Percentiles rank a stretch among this genome's conserved stretches.
These are phyloP conservation scores for Acanthamoeba rhysodes DNA, from an alignment of 208 protist species.

Conservation along the genomic window DNA sequence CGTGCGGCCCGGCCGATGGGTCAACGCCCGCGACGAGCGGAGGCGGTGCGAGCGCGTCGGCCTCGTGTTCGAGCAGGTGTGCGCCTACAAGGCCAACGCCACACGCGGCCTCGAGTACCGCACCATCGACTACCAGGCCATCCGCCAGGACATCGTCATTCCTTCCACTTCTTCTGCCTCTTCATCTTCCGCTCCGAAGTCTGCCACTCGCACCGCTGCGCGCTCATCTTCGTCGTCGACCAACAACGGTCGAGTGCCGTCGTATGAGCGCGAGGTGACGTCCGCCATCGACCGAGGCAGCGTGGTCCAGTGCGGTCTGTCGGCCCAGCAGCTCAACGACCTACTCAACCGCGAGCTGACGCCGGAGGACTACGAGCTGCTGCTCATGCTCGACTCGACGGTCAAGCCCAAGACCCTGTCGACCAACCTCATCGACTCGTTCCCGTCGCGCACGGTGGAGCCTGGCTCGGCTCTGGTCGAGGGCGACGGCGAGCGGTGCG, in stretches of 20 bases:
- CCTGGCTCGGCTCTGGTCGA: background rate
- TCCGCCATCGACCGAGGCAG: conserved; percentile 10
- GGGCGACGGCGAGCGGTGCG: conserved; percentile 56
- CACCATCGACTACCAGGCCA: background rate
- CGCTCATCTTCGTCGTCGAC: background rate
- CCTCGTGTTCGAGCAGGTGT: background rate
- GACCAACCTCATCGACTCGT: conserved; percentile 25
- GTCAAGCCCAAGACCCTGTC: conserved; percentile 78
- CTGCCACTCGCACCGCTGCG: background rate
- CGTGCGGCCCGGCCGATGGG: background rate
- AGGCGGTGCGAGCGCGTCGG: background rate
- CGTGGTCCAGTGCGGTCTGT: conserved; percentile 56
- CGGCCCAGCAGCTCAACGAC: conserved; percentile 79
- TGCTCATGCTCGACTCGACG: conserved; percentile 77
- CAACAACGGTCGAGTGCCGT: background rate
- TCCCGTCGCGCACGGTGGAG: conserved; percentile 58
- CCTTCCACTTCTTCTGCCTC: background rate
- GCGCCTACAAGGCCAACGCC: conserved; percentile 39
- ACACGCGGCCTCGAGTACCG: conserved; percentile 14
- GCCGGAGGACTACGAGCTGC: conserved; percentile 84
- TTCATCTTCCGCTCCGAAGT: background rate
- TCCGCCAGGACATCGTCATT: background rate
- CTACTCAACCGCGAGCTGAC: conserved; percentile 82
- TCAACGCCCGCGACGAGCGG: background rate
- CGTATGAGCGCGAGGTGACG: conserved; percentile 53